Evolutionary conservation across 192 early-diverging fungal genomes (phyloP).

Genomic region (Entophlyctis luteolus): DNA sequence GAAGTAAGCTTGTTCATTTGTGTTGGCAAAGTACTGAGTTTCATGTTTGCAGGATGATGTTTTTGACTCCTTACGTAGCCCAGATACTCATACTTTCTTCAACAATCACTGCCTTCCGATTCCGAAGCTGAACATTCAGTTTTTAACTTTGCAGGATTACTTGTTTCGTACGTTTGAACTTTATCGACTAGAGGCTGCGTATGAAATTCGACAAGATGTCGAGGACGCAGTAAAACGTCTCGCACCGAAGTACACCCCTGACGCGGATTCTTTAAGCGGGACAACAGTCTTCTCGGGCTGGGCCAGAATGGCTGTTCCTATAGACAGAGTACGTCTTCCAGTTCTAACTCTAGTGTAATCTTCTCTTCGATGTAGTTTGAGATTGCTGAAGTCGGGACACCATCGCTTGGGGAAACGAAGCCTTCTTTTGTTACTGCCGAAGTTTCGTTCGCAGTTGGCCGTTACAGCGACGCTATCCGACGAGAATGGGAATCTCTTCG

Average conservation of each 20-base stretch:
- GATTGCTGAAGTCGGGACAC: constrained; percentile 69
- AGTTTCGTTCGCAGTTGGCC: constrained; percentile 62
- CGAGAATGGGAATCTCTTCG: constrained; percentile 85
- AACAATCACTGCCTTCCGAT: constrained; percentile 70
- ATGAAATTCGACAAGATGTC: constrained; percentile 81
- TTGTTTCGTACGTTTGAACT: constrained; percentile 80
- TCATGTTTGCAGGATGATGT: constrained; percentile 51
- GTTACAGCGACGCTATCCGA: constrained; percentile 67
- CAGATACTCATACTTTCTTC: constrained; percentile 33
- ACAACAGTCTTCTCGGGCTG: constrained; percentile 82
- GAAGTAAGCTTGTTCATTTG: constrained; percentile 36
- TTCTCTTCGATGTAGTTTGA: constrained; percentile 32
- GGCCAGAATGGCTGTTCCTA: constrained; percentile 83
- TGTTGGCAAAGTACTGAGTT: constrained; percentile 6
- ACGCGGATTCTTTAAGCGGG: constrained; percentile 41
- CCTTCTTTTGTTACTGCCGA: constrained; percentile 80
- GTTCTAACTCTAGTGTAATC: background rate
- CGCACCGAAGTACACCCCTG: constrained; percentile 57
- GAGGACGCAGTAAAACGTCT: constrained; percentile 82
- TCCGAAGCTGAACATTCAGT: constrained; percentile 93
- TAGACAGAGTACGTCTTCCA: constrained; percentile 50
- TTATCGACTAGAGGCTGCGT: constrained; percentile 76
- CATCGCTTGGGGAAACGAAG: constrained; percentile 65
- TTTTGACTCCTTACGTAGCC: constrained; percentile 64
- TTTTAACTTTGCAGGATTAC: constrained; percentile 88